A percentile compares a stretch with the other conserved stretches of the same genome.
Evolutionary conservation across 2,329 filamentous ascomycete species (phyloP).

Genomic region (Penicillium expansum): DNA sequence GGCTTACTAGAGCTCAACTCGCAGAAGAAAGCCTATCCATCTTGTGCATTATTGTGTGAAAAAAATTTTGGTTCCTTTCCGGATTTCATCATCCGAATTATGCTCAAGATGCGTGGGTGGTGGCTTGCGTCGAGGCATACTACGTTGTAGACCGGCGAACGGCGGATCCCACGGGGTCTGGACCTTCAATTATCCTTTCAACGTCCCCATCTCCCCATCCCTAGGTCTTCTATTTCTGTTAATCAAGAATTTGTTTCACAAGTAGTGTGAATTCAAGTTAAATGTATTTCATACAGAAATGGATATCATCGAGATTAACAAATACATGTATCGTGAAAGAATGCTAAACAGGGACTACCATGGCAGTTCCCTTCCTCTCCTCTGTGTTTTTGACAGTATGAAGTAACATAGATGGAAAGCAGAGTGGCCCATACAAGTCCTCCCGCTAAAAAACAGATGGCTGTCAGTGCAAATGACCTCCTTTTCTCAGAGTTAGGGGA

Average conservation of each 20-base stretch:
- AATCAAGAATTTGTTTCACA: background rate
- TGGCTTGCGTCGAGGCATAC: no score
- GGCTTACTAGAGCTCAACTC: background rate
- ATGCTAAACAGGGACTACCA: background rate
- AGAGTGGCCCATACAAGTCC: background rate
- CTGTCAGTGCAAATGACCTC: background rate
- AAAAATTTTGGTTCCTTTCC: background rate
- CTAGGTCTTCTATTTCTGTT: background rate
- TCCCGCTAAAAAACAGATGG: background rate
- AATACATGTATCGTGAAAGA: slow-evolving; percentile 25
- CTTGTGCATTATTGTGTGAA: background rate
- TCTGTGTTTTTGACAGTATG: background rate
- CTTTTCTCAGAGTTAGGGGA: background rate
- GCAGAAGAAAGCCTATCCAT: background rate
- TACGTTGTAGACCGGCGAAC: no score
- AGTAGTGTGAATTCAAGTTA: background rate
- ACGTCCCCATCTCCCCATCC: no score
- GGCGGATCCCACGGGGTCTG: no score
- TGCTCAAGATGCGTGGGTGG: no score
- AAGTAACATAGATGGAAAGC: slow-evolving; percentile 1
- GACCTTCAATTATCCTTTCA: no score
- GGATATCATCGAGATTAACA: background rate
- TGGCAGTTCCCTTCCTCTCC: background rate
- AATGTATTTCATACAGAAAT: background rate
- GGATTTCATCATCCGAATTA: no score